phyloP scores from a whole-genome alignment of 169 alveolate species.

The Plasmodium vivax region DNA sequence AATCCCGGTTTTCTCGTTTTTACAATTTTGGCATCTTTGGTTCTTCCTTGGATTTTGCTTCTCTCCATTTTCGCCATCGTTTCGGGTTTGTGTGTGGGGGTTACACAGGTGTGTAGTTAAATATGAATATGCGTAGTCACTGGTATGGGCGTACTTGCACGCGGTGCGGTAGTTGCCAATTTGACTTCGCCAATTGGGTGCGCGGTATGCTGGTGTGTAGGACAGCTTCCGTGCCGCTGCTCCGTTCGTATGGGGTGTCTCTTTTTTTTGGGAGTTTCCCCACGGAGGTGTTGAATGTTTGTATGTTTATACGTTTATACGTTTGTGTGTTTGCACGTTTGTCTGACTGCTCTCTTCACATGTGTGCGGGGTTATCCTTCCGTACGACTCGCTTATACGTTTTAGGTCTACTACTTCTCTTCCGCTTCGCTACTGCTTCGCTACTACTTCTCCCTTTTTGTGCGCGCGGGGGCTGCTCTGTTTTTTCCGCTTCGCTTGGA shows the following conservation, averaged over 20 bases:
- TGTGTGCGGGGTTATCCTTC: neutral
- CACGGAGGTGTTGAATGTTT: neutral
- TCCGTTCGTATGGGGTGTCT: neutral
- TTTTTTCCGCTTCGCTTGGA: neutral
- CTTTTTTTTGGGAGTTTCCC: neutral
- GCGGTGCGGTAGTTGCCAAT: neutral
- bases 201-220: neutral
- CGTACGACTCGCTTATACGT: neutral
- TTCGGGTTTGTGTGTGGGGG: neutral
- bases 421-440: neutral
- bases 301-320: too few relatives aligned
- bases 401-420: neutral
- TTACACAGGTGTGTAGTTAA: neutral
- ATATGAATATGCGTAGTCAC: neutral
- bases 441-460: neutral
- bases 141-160: neutral
- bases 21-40: constrained; percentile 13
- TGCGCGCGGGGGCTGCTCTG: neutral
- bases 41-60: constrained; percentile 36
- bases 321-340: neutral
- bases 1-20: constrained; percentile 64
- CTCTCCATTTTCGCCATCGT: constrained; percentile 40
- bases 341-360: neutral
- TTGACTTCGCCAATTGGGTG: neutral
- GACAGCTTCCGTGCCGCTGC: neutral